Percentiles rank a stretch among this genome's conserved stretches.
Evolutionary conservation across 345 rosid genomes (phyloP).

Genomic region (Eucalyptus albens): DNA sequence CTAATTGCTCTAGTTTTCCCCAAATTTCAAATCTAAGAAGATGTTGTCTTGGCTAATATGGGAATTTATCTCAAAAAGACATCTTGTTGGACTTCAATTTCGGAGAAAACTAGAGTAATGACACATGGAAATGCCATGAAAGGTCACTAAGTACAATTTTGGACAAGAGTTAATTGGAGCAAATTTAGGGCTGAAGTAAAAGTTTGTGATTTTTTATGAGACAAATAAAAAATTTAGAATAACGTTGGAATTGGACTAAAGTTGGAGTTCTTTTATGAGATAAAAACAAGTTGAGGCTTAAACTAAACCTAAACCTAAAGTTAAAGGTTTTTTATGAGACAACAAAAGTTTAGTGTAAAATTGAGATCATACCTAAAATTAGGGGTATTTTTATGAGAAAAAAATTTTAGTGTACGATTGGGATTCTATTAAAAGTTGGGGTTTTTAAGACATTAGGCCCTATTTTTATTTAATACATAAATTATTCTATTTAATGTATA

Average conservation of each 20-base stretch:
- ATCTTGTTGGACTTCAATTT: not conserved
- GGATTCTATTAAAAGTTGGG: not conserved
- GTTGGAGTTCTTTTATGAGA: not conserved
- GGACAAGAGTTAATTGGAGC: not conserved
- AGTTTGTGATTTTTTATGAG: not conserved
- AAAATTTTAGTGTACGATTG: no score
- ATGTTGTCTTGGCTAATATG: not conserved
- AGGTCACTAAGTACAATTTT: not conserved
- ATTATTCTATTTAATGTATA: not conserved
- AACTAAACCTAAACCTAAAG: no score
- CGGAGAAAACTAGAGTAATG: not conserved
- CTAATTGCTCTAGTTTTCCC: not conserved
- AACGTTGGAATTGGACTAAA: not conserved
- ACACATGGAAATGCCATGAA: not conserved
- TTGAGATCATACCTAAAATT: not conserved
- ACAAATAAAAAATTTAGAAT: no score
- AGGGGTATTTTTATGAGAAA: not conserved
- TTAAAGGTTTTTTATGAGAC: not conserved
- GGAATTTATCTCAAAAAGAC: not conserved
- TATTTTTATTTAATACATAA: not conserved
- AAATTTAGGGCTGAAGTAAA: no score
- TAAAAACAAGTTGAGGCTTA: not conserved
- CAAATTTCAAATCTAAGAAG: not conserved
- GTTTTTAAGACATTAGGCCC: not conserved
- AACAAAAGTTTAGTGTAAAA: no score